Evolutionary conservation across 192 early-diverging fungal species (phyloP).

Genomic region (Neocallimastix lanati): DNA sequence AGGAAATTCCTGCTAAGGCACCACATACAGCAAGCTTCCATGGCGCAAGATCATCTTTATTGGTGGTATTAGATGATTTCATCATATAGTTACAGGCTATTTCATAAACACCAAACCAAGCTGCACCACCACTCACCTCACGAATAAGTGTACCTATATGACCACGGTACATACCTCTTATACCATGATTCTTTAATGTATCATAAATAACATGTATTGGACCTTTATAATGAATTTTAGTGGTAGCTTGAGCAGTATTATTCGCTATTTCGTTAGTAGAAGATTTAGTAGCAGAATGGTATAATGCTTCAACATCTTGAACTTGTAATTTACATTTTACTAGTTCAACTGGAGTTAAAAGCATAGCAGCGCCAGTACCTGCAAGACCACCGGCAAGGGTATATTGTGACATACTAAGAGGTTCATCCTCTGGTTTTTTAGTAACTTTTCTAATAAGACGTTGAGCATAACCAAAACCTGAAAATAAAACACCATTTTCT

Average conservation of each 20-base stretch:
- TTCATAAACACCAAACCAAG: conserved; percentile 96
- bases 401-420: conserved; percentile 24
- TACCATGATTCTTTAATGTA: conserved; percentile 20
- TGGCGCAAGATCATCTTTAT: conserved; percentile 54
- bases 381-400: conserved; percentile 66
- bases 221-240: conserved; percentile 7
- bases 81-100: conserved; percentile 13
- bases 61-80: conserved; percentile 6
- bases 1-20: conserved; percentile 76
- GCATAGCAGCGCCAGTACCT: conserved; percentile 66
- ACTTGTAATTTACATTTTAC: conserved; percentile 95
- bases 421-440: conserved; percentile 5
- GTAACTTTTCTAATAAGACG: conserved; percentile 32
- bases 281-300: neutral
- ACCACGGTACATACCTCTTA: conserved; percentile 54
- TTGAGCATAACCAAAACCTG: conserved; percentile 74
- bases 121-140: conserved; percentile 73
- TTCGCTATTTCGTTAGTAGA: neutral
- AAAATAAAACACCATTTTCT: conserved; percentile 80
- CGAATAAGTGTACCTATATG: conserved; percentile 69
- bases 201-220: conserved; percentile 24
- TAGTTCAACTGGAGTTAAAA: conserved; percentile 87
- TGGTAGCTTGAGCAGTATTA: neutral
- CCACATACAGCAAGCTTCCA: conserved; percentile 68
- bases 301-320: conserved; percentile 31